Evolutionary conservation across 2,329 filamentous ascomycete species (phyloP), one percentile per base, ranked within the genome.

Genomic region (Cadophora gregata): DNA sequence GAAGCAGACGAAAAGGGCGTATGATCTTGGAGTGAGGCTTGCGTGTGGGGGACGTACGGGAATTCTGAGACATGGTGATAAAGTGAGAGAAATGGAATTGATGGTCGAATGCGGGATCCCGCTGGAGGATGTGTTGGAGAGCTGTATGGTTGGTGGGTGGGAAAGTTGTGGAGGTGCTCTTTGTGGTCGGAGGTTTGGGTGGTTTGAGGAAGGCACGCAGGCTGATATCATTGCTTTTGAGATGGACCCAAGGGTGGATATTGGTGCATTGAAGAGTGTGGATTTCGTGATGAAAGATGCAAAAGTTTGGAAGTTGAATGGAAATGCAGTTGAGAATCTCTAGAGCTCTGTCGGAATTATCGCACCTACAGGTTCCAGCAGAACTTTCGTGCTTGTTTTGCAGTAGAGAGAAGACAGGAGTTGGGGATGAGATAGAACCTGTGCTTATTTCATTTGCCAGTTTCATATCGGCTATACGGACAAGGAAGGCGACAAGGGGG

Each of bases 221-320:
- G 85, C 84, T 0, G 85, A 87, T 75, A 79, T 87, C 12, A 79
- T 86, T 58, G 84, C 83, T 0, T 67, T 87, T 12, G 77, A 81
- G 1, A 75, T 78, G 0, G 81, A 86, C 69, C 80, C 82, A 2
- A 75, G 77, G 29, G 68, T 76, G 24, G 81, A 85, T 63, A 42
- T 73, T 1, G 69, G 72, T 24, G 81, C 81, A 1, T 67, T 87
- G 33, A 78, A 84, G 62, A 80, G 78, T 65, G 81, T 86, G 0
- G 77, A 74, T 62, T 86, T 86, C 72, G 85, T 87, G 21, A 86
- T 87, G 84, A 87, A 87, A 72, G 84, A 87, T 71, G 84, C 79
- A 0, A 78, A 72, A 59, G 77, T 86, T 9, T 86, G 82, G 79
- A 85, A 85, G 47, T 4, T 29, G 24, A 45, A 63, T 42, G 61